phyloP scores from a whole-genome alignment of 1,284 basidiomycete species.

The Sanghuangporus weigelae region DNA sequence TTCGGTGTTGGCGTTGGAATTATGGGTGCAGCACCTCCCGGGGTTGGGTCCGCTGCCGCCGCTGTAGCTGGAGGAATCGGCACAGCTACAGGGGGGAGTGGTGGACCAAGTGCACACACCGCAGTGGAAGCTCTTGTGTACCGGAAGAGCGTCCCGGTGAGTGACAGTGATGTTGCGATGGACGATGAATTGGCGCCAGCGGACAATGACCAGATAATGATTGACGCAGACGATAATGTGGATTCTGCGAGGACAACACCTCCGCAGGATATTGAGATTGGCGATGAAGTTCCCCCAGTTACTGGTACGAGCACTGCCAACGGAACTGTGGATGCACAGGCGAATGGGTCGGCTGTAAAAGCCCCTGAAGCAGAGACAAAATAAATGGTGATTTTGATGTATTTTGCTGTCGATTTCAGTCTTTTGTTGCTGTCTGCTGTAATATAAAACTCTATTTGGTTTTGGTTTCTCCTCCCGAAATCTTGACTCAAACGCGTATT shows the following conservation, averaged over 20 bases:
- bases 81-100: constrained; percentile 8
- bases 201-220: not conserved
- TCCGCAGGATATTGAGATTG: not conserved
- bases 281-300: not conserved
- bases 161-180: constrained; percentile 1
- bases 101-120: constrained; percentile 16
- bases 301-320: not conserved
- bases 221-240: not conserved
- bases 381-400: not conserved
- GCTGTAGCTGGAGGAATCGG: constrained; percentile 27
- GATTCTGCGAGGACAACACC: not conserved
- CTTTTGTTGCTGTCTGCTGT: not conserved
- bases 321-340: not conserved
- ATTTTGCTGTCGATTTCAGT: not conserved
- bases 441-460: not conserved
- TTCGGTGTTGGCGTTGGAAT: constrained; percentile 67
- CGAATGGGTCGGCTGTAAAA: not conserved
- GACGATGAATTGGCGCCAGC: constrained; percentile 2
- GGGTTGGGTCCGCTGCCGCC: constrained; percentile 54
- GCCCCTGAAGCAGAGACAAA: not conserved
- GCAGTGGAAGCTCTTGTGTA: constrained; percentile 5
- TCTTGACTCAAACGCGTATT: not conserved
- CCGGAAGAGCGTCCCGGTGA: constrained; percentile 1
- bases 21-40: constrained; percentile 52
- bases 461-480: not conserved